These are phyloP conservation scores for Afroboletus lepidellus DNA, from an alignment of 1,284 basidiomycete species.

Conservation along the genomic window DNA sequence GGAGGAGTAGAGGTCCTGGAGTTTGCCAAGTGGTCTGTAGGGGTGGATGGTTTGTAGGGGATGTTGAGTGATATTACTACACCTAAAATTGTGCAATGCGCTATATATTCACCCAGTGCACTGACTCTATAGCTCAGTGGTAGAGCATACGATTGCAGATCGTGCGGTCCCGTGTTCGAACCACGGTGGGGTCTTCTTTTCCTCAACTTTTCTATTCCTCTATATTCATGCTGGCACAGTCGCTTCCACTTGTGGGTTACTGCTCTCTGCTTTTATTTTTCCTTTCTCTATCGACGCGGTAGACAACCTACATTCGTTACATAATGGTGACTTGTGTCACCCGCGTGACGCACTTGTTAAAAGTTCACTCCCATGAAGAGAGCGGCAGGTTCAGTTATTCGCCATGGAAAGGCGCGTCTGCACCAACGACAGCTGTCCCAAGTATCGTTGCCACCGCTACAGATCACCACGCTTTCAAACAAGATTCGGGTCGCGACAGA, in stretches of 20 bases:
- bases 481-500: slow-evolving; percentile 92
- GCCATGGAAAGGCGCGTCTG: slow-evolving; percentile 21
- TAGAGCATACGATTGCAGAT: slow-evolving; percentile 44
- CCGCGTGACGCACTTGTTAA: slow-evolving; percentile 7
- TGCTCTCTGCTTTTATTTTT: background rate
- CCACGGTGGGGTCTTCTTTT: slow-evolving; percentile 39
- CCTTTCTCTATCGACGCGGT: no score
- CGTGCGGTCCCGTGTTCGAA: slow-evolving; percentile 42
- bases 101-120: background rate
- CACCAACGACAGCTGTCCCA: slow-evolving; percentile 27
- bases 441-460: slow-evolving; percentile 35
- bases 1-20: slow-evolving; percentile 58
- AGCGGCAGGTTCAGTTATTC: slow-evolving; percentile 21
- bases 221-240: no score
- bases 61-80: no score
- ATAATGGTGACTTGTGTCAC: background rate
- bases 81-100: no score
- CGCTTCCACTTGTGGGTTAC: no score
- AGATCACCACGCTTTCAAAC: slow-evolving; percentile 88
- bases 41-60: slow-evolving; percentile 39
- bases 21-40: slow-evolving; percentile 68
- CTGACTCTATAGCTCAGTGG: slow-evolving; percentile 39
- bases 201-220: background rate
- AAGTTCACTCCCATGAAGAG: slow-evolving; percentile 27
- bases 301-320: background rate